These are phyloP conservation scores for Diaporthe vexans DNA, from an alignment of 2,329 filamentous ascomycete genomes.

Conservation along the genomic window DNA sequence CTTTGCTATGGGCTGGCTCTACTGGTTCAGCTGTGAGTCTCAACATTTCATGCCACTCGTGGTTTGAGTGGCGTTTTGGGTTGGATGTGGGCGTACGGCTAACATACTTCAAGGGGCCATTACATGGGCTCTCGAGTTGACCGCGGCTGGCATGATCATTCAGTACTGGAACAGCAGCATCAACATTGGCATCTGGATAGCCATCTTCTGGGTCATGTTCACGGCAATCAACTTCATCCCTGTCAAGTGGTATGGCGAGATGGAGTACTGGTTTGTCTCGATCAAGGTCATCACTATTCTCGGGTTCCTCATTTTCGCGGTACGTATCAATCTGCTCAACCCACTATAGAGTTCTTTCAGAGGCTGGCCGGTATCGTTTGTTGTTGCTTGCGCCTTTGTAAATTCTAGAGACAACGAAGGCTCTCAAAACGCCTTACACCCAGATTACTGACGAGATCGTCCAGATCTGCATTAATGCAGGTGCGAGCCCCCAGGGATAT, in stretches of 20 bases:
- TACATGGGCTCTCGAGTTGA: conserved; percentile 81
- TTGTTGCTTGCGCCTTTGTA: background rate
- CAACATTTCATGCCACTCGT: background rate
- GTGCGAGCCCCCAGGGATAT: conserved; percentile 77
- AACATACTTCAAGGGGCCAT: conserved; percentile 61
- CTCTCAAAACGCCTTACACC: background rate
- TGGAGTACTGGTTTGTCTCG: conserved; percentile 83
- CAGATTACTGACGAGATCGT: background rate
- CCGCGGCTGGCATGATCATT: conserved; percentile 80
- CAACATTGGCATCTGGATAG: conserved; percentile 79
- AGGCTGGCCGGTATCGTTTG: background rate
- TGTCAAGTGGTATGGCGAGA: conserved; percentile 80
- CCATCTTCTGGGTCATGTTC: conserved; percentile 80
- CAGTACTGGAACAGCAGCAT: conserved; percentile 78
- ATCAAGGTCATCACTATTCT: conserved; percentile 83
- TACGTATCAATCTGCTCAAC: background rate
- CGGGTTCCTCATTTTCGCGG: conserved; percentile 81
- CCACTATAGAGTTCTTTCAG: background rate
- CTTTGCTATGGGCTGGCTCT: conserved; percentile 86
- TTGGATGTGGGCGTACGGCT: background rate
- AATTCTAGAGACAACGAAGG: background rate
- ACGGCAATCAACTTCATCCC: conserved; percentile 79
- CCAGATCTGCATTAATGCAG: conserved; percentile 78
- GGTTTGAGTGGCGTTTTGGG: background rate
- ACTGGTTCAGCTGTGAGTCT: conserved; percentile 79